Percentiles rank a stretch among this genome's conserved stretches.
phyloP scores from a whole-genome alignment of 139 green algal species.

The Coelastrella sp. region DNA sequence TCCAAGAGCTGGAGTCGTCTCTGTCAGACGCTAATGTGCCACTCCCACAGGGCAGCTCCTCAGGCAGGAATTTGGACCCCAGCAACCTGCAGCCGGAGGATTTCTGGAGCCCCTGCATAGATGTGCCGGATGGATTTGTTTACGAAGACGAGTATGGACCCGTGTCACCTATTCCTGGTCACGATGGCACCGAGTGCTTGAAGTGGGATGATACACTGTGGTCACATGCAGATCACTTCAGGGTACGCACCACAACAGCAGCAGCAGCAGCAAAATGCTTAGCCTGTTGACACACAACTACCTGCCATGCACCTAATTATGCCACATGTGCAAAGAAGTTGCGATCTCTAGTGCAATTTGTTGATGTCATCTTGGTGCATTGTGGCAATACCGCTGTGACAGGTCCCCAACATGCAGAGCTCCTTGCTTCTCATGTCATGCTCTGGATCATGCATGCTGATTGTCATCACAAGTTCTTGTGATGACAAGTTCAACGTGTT shows the following conservation, averaged over 20 bases:
- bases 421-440: no score
- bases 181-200: constrained; percentile 92
- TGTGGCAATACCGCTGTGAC: no score
- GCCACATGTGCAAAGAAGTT: no score
- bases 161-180: constrained; percentile 68
- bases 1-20: constrained; percentile 49
- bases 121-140: constrained; percentile 54
- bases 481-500: no score
- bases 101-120: constrained; percentile 63
- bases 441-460: no score
- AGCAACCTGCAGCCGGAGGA: constrained; percentile 49
- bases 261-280: background rate
- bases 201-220: constrained; percentile 88
- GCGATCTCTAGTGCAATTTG: no score
- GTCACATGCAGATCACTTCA: constrained; percentile 90
- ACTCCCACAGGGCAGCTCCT: constrained; percentile 8
- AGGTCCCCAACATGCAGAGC: no score
- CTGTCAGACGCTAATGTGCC: constrained; percentile 37
- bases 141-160: constrained; percentile 63
- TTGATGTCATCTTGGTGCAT: no score
- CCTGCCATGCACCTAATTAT: no score
- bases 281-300: no score
- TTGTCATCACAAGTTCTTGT: no score
- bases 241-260: constrained; percentile 53
- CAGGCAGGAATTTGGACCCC: background rate